Conservation (phyloP, 345 rosid species). For the Populus ilicifolia region DNA sequence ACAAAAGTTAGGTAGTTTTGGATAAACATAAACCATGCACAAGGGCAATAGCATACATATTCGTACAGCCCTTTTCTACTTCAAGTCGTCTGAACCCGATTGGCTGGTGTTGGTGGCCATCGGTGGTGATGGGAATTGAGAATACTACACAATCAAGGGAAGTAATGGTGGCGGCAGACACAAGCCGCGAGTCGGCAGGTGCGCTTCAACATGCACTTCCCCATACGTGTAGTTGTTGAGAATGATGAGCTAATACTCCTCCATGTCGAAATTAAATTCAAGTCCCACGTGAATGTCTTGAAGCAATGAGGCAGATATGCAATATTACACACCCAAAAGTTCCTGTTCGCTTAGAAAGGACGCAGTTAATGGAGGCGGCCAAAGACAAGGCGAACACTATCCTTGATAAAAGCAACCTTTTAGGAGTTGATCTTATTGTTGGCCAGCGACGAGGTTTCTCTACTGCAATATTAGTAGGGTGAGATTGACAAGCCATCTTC, state of each 20-base stretch:
- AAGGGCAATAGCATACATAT: background rate
- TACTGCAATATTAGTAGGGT: conserved; percentile 66
- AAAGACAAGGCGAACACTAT: conserved; percentile 52
- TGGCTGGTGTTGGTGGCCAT: background rate
- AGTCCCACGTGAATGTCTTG: conserved; percentile 19
- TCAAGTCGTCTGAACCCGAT: background rate
- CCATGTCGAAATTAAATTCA: conserved; percentile 28
- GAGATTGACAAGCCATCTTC: conserved; percentile 15
- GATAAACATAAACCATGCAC: background rate
- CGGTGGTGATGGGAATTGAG: conserved; percentile 25
- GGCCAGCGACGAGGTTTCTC: conserved; percentile 74
- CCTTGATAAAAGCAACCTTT: conserved; percentile 42
- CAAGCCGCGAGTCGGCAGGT: conserved; percentile 57
- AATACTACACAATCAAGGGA: conserved; percentile 31
- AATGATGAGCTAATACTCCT: conserved; percentile 62
- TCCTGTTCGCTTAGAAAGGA: conserved; percentile 35
- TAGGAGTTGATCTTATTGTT: conserved; percentile 56
- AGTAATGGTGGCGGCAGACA: conserved; percentile 74
- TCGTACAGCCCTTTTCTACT: background rate
- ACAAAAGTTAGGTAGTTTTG: conserved; percentile 4
- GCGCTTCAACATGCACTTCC: conserved; percentile 72
- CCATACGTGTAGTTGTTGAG: conserved; percentile 49
- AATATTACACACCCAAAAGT: conserved; percentile 59
- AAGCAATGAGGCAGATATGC: conserved; percentile 60
- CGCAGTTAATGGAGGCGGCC: conserved; percentile 36